Percentiles rank a stretch among this genome's conserved stretches.
Conservation (phyloP, 805 yeast species). For the Metschnikowia amazonensis region DNA sequence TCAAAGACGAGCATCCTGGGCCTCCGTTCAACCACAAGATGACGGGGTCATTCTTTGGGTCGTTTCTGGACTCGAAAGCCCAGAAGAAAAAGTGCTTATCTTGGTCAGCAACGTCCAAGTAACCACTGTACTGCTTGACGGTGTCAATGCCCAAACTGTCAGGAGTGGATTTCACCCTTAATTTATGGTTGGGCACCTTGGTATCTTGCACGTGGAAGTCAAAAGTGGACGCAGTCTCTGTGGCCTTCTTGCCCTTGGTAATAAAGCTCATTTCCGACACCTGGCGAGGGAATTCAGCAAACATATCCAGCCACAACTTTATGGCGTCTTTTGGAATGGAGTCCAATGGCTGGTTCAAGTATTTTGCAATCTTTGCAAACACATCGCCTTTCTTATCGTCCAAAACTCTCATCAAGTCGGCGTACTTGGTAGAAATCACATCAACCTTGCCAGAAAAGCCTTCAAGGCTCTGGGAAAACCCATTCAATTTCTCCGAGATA, state of each 20-base stretch:
- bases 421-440: slow-evolving; percentile 12
- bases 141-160: slow-evolving; percentile 64
- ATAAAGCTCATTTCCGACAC: slow-evolving; percentile 46
- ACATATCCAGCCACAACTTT: slow-evolving; percentile 60
- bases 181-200: slow-evolving; percentile 35
- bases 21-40: slow-evolving; percentile 95
- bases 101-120: slow-evolving; percentile 73
- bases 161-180: slow-evolving; percentile 21
- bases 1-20: slow-evolving; percentile 91
- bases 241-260: slow-evolving; percentile 46
- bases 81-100: slow-evolving; percentile 92
- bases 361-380: slow-evolving; percentile 47
- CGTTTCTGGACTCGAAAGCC: slow-evolving; percentile 77
- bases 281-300: slow-evolving; percentile 55
- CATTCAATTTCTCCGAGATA: slow-evolving; percentile 9
- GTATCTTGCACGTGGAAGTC: slow-evolving; percentile 39
- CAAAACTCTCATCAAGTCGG: slow-evolving; percentile 14
- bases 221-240: slow-evolving; percentile 18
- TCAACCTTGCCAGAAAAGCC: slow-evolving; percentile 11
- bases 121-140: slow-evolving; percentile 82
- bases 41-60: slow-evolving; percentile 78
- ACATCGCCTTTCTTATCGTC: slow-evolving; percentile 23
- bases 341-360: slow-evolving; percentile 49
- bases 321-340: slow-evolving; percentile 47
- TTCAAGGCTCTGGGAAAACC: slow-evolving; percentile 10